Percentiles rank a stretch among this genome's conserved stretches.
Conservation (phyloP, 129 eudicot genomes). For the Helianthus tuberosus region DNA sequence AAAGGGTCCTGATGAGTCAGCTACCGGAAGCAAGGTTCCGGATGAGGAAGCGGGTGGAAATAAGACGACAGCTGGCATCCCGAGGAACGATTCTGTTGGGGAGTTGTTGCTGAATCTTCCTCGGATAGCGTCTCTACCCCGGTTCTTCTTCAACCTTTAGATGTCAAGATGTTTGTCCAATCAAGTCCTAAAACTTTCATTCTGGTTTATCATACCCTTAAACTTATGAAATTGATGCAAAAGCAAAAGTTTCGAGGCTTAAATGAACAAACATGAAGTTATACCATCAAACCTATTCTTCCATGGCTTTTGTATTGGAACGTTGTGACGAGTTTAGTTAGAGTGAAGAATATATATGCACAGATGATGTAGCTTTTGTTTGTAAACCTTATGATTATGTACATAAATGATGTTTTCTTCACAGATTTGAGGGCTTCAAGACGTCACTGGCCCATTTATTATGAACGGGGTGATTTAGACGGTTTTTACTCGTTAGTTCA, state of each 20-base stretch:
- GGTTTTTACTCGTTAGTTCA: too few relatives aligned
- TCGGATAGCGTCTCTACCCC: conserved; percentile 83
- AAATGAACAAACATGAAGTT: not conserved
- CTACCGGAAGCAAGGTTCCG: conserved; percentile 30
- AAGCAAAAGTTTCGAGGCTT: not conserved
- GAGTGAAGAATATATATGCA: conserved; percentile 11
- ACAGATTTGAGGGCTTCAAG: conserved; percentile 21
- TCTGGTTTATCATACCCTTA: too few relatives aligned
- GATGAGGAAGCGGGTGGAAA: conserved; percentile 28
- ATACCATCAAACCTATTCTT: conserved; percentile 10
- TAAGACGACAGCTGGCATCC: conserved; percentile 51
- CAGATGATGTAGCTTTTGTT: conserved; percentile 32
- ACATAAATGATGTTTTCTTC: conserved; percentile 13
- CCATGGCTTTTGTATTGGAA: conserved; percentile 15
- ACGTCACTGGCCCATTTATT: not conserved
- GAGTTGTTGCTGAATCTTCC: conserved; percentile 87
- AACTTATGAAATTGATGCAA: too few relatives aligned
- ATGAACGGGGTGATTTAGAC: too few relatives aligned
- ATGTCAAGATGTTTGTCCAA: conserved; percentile 19
- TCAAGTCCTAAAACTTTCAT: not conserved
- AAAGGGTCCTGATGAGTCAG: conserved; percentile 28
- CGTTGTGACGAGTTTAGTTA: not conserved
- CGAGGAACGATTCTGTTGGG: conserved; percentile 87
- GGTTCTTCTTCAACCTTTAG: conserved; percentile 60
- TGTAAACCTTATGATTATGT: conserved; percentile 21